Evolutionary conservation across 2,329 filamentous ascomycete genomes (phyloP).

Genomic region (Calonectria honghensis): DNA sequence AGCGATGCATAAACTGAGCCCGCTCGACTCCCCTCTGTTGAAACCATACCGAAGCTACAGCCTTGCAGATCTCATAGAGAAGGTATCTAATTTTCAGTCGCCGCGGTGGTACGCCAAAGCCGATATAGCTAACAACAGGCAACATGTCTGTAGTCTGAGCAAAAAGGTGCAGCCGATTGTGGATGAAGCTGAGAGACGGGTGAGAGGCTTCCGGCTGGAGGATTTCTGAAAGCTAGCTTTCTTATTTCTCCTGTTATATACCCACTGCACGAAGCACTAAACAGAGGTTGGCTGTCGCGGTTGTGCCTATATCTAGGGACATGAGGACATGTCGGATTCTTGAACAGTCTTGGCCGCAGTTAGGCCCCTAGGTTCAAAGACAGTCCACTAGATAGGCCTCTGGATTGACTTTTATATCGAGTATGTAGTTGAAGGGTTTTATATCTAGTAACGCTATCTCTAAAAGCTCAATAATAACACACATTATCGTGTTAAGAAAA

Average conservation of each 20-base stretch:
- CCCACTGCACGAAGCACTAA: neutral
- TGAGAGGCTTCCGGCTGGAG: slow-evolving; percentile 1
- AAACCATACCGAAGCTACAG: neutral
- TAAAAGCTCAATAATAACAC: neutral
- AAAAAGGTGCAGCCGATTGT: slow-evolving; percentile 11
- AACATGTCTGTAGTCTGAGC: neutral
- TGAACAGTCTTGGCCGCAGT: neutral
- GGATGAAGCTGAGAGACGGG: neutral
- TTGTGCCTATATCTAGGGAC: neutral
- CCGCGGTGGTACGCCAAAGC: neutral
- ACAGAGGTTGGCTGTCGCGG: neutral
- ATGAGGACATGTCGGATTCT: neutral
- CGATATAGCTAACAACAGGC: slow-evolving; percentile 16
- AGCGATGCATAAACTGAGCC: slow-evolving; percentile 13
- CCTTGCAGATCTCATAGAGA: slow-evolving; percentile 7
- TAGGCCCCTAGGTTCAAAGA: neutral
- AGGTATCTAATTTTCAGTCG: slow-evolving; percentile 13
- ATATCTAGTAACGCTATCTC: neutral
- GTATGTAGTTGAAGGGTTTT: neutral
- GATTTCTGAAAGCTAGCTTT: neutral
- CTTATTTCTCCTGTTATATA: neutral
- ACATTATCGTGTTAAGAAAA: neutral
- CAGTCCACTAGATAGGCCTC: neutral
- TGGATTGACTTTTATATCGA: neutral
- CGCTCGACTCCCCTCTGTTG: neutral